These are phyloP conservation scores for Candida insectalens DNA, from an alignment of 805 yeast species.

Conservation along the genomic window DNA sequence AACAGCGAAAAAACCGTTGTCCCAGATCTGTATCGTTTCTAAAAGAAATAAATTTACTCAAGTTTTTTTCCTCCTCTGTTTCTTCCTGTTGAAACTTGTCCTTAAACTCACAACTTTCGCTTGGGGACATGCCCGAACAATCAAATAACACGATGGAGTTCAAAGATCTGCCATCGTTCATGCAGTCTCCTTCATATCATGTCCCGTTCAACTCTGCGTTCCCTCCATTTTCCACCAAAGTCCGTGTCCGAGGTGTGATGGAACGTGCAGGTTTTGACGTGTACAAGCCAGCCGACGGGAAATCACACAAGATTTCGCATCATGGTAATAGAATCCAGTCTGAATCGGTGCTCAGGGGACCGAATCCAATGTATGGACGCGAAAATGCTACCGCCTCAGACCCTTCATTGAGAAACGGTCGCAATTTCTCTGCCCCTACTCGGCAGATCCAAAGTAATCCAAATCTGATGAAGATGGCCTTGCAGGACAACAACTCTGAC, in stretches of 20 bases:
- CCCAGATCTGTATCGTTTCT: too few relatives aligned
- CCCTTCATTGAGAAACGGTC: conserved; percentile 1
- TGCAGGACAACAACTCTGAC: too few relatives aligned
- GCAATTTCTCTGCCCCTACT: not conserved
- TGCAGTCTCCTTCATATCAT: conserved; percentile 17
- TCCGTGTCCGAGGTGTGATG: conserved; percentile 57
- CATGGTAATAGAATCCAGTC: too few relatives aligned
- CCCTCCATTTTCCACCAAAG: conserved; percentile 60
- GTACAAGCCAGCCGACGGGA: conserved; percentile 22
- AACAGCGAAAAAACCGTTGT: too few relatives aligned
- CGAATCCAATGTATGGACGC: conserved; percentile 2
- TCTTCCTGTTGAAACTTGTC: too few relatives aligned
- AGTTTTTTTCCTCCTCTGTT: too few relatives aligned
- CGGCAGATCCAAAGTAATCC: not conserved
- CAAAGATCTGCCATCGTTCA: conserved; percentile 22
- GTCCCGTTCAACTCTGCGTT: conserved; percentile 44
- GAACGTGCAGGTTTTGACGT: conserved; percentile 80
- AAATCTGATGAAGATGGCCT: conserved; percentile 1
- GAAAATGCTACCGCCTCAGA: conserved; percentile 1
- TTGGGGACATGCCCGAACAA: too few relatives aligned
- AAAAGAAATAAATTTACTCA: too few relatives aligned
- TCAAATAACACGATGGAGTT: too few relatives aligned
- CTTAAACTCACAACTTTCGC: too few relatives aligned
- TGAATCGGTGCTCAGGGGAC: conserved; percentile 1
- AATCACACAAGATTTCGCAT: not conserved